Conservation (phyloP, 495 filamentous ascomycete genomes). For the Aspergillus homomorphus region DNA sequence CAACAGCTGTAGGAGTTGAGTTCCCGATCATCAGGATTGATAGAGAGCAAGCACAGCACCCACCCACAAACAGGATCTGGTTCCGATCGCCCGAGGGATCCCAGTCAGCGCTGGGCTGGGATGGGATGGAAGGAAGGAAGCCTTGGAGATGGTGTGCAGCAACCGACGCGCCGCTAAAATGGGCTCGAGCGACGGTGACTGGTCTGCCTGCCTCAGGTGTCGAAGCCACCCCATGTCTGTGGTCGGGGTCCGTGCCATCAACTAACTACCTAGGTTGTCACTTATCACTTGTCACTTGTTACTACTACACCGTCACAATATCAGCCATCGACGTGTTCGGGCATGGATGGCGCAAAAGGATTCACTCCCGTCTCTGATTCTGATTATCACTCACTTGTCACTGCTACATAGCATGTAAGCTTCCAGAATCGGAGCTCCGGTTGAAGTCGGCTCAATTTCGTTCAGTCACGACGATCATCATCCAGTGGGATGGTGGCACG, state of each 20-base stretch:
- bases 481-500: not conserved
- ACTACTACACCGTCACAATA: too few relatives aligned
- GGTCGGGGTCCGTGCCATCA: conserved; percentile 15
- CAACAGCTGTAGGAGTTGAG: not conserved
- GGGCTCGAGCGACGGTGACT: conserved; percentile 2
- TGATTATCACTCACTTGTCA: not conserved
- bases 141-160: not conserved
- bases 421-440: not conserved
- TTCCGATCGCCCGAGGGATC: not conserved
- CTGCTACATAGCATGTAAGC: not conserved
- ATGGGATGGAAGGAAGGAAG: not conserved
- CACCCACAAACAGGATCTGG: not conserved
- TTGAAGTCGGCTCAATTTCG: not conserved
- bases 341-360: not conserved
- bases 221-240: conserved; percentile 10
- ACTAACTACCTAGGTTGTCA: not conserved
- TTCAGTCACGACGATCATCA: not conserved
- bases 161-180: conserved; percentile 11
- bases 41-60: too few relatives aligned
- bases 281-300: not conserved
- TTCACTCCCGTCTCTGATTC: not conserved
- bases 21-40: not conserved
- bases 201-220: conserved; percentile 22
- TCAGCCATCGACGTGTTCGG: not conserved
- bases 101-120: not conserved